phyloP scores from a whole-genome alignment of 2,329 filamentous ascomycete genomes.

The Acrocalymma vagum region DNA sequence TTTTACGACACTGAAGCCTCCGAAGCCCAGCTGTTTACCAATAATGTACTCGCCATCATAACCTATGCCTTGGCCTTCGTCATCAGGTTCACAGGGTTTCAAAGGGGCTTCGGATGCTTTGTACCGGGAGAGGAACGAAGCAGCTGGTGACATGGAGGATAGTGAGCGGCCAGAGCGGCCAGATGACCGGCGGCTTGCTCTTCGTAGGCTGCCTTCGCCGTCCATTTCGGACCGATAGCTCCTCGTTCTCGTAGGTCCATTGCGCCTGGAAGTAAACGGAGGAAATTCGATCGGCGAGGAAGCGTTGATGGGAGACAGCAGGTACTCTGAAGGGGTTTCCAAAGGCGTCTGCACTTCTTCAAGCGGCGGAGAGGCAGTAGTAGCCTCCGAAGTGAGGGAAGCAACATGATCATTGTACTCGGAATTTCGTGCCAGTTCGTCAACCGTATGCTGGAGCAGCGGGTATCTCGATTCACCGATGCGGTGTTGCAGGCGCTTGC shows the following conservation, averaged over 20 bases:
- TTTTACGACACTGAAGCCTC: constrained; percentile 73
- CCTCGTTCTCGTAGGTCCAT: constrained; percentile 38
- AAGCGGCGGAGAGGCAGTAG: constrained; percentile 47
- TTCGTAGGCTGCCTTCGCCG: constrained; percentile 44
- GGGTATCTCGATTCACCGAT: constrained; percentile 41
- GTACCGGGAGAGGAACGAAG: constrained; percentile 66
- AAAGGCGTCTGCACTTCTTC: constrained; percentile 50
- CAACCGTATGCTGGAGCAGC: constrained; percentile 44
- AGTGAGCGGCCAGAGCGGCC: constrained; percentile 57
- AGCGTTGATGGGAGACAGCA: constrained; percentile 42
- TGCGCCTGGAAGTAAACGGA: constrained; percentile 32
- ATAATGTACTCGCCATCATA: constrained; percentile 69
- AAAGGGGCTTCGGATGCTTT: constrained; percentile 45
- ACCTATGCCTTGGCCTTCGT: constrained; percentile 73
- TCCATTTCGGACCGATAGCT: constrained; percentile 42
- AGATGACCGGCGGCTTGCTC: constrained; percentile 50
- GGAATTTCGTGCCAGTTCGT: constrained; percentile 34
- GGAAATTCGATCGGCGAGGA: constrained; percentile 48
- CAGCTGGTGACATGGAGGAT: constrained; percentile 65
- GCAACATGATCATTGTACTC: constrained; percentile 47
- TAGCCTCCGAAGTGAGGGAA: constrained; percentile 53
- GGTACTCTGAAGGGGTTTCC: constrained; percentile 42
- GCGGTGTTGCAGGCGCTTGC: constrained; percentile 30
- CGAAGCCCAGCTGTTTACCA: constrained; percentile 70
- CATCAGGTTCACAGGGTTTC: constrained; percentile 63